phyloP scores from a whole-genome alignment of 2,329 filamentous ascomycete species.

The Monilinia fructicola region DNA sequence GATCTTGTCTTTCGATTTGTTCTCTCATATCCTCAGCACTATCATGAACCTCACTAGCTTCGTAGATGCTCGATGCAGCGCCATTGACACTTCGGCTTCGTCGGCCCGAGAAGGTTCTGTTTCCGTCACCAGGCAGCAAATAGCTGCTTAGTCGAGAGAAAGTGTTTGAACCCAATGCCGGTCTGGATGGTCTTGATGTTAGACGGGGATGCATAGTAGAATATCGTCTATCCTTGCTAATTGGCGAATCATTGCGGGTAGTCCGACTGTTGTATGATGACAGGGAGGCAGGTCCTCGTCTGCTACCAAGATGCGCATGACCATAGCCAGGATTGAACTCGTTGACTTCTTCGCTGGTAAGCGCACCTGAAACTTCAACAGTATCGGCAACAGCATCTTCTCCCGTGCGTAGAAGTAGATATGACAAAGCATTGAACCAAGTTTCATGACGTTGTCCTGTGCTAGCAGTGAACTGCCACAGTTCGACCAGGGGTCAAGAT shows the following conservation, averaged over 20 bases:
- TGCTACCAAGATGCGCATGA: constrained; percentile 41
- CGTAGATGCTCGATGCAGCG: constrained; percentile 49
- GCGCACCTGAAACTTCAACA: constrained; percentile 56
- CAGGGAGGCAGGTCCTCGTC: constrained; percentile 62
- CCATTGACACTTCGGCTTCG: constrained; percentile 50
- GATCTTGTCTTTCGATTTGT: constrained; percentile 75
- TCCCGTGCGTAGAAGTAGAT: constrained; percentile 77
- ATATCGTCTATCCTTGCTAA: constrained; percentile 32
- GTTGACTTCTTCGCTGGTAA: constrained; percentile 62
- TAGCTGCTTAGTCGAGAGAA: constrained; percentile 61
- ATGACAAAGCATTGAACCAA: constrained; percentile 96
- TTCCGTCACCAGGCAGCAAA: constrained; percentile 46
- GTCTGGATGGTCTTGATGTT: constrained; percentile 34
- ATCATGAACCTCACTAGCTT: constrained; percentile 61
- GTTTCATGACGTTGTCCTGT: constrained; percentile 95
- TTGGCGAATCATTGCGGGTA: constrained; percentile 64
- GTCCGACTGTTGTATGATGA: constrained; percentile 79
- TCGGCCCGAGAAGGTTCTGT: constrained; percentile 52
- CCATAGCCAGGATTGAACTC: constrained; percentile 74
- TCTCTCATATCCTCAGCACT: constrained; percentile 80
- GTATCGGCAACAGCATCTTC: constrained; percentile 58
- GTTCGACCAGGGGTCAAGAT: constrained; percentile 85
- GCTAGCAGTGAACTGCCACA: constrained; percentile 88
- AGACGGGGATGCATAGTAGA: constrained; percentile 28
- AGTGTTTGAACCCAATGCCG: constrained; percentile 45